These are phyloP conservation scores for Smallanthus sonchifolius DNA, from an alignment of 129 eudicot species.

Conservation along the genomic window DNA sequence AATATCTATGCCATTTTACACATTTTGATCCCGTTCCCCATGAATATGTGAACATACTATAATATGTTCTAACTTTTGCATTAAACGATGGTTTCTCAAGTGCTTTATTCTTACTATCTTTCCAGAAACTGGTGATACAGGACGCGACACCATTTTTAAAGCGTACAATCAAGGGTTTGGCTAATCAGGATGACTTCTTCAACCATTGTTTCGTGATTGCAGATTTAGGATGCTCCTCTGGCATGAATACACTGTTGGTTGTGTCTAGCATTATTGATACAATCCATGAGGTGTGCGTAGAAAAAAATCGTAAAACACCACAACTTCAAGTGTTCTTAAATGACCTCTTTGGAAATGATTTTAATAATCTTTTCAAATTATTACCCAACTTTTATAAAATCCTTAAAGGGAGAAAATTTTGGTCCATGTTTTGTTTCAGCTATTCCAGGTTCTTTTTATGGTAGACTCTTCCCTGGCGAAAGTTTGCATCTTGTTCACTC, in stretches of 20 bases:
- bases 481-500: background rate
- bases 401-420: background rate
- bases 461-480: background rate
- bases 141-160: background rate
- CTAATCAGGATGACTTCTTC: too few species aligned
- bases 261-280: background rate
- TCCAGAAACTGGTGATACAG: constrained; percentile 14
- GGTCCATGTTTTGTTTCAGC: background rate
- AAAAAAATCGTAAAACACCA: background rate
- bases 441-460: background rate
- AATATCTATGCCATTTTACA: background rate
- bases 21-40: too few species aligned
- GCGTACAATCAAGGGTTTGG: too few species aligned
- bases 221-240: too few species aligned
- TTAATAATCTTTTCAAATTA: background rate
- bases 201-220: too few species aligned
- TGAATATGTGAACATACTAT: too few species aligned
- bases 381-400: background rate
- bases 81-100: background rate
- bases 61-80: background rate
- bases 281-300: background rate
- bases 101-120: background rate
- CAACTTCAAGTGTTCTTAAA: background rate
- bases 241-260: background rate
- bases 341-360: background rate